phyloP scores from a whole-genome alignment of 768 basidiomycete genomes.

The Lyophyllum semitale region DNA sequence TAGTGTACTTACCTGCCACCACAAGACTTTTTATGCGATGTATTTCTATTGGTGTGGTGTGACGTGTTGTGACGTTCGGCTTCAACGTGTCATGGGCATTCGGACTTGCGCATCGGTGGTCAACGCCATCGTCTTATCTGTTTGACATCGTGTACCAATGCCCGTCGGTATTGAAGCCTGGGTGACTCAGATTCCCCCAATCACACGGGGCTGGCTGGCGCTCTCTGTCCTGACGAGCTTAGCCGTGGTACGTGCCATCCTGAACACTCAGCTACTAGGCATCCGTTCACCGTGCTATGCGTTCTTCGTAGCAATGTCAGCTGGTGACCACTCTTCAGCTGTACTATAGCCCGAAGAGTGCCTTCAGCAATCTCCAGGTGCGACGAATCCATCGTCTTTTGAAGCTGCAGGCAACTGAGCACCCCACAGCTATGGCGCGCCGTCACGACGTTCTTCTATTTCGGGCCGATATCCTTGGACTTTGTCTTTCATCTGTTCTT shows the following conservation, averaged over 20 bases:
- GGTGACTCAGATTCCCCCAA: conserved; percentile 89
- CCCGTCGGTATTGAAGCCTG: conserved; percentile 87
- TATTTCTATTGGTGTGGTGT: conserved; percentile 8
- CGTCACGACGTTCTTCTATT: conserved; percentile 93
- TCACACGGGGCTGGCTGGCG: conserved; percentile 85
- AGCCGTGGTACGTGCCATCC: conserved; percentile 74
- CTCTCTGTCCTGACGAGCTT: conserved; percentile 79
- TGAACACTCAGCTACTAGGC: not conserved
- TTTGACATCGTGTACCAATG: conserved; percentile 41
- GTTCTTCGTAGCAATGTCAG: conserved; percentile 77
- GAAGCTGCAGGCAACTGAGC: not conserved
- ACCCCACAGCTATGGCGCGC: conserved; percentile 77
- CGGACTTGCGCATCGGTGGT: no score
- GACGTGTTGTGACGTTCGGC: conserved; percentile 14
- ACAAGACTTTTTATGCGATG: not conserved
- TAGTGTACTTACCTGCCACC: not conserved
- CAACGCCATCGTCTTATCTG: no score
- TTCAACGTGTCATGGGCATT: conserved; percentile 12
- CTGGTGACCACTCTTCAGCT: conserved; percentile 88
- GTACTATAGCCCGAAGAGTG: conserved; percentile 88
- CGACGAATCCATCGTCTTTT: conserved; percentile 12
- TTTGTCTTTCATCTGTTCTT: conserved; percentile 98
- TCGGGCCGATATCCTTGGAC: conserved; percentile 90
- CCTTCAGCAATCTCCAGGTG: conserved; percentile 82
- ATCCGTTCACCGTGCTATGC: not conserved